Evolutionary conservation across 108 stramenopile genomes (phyloP).

Genomic region (Cylindrotheca closterium): DNA sequence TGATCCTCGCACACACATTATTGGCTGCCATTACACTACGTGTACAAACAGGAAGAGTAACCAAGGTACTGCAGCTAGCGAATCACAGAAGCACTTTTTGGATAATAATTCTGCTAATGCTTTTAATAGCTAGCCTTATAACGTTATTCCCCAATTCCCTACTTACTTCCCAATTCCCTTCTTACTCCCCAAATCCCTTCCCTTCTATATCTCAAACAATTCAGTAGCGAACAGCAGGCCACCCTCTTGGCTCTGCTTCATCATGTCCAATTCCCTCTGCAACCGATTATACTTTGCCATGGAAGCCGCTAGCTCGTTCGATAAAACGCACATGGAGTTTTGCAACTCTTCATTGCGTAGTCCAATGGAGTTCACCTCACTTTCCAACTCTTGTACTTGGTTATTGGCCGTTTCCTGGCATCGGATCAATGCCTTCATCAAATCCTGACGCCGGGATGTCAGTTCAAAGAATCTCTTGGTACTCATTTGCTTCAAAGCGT

Average conservation of each 20-base stretch:
- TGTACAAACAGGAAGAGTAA: too few species aligned
- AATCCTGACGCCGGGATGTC: constrained; percentile 6
- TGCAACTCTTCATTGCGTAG: background rate
- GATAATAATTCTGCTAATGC: too few species aligned
- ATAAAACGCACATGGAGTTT: background rate
- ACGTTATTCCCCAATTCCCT: too few species aligned
- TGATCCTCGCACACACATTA: too few species aligned
- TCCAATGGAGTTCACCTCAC: background rate
- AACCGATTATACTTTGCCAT: background rate
- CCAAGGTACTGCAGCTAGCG: too few species aligned
- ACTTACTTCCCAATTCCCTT: too few species aligned
- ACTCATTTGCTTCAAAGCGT: constrained; percentile 21
- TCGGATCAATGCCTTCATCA: constrained; percentile 21
- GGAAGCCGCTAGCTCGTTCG: background rate
- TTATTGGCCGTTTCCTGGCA: constrained; percentile 4
- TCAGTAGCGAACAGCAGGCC: background rate
- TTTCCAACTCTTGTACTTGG: background rate
- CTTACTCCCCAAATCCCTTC: too few species aligned
- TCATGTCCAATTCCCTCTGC: background rate
- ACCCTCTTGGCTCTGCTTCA: background rate
- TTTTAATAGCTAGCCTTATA: too few species aligned
- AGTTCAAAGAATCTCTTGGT: constrained; percentile 24
- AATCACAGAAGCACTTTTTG: too few species aligned
- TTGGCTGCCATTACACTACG: too few species aligned
- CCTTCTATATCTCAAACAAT: background rate